Evolutionary conservation across 2,329 filamentous ascomycete genomes (phyloP), one percentile per base, ranked within the genome.

Genomic region (Microcyclosporella mali): DNA sequence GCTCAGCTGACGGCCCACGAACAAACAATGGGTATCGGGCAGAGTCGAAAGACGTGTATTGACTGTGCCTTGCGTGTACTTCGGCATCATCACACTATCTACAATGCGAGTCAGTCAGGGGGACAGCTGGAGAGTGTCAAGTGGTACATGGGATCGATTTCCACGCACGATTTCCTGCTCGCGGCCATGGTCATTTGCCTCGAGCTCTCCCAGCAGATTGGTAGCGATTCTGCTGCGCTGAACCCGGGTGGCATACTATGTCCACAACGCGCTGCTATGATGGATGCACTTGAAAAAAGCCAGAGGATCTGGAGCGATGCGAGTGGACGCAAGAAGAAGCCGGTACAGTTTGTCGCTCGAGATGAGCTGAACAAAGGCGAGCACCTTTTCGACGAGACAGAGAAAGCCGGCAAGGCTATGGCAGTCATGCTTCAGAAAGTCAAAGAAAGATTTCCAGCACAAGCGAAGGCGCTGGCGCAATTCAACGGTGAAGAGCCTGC

Each of bases 181-280:
- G 71, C 69, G 3, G 68, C 69, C 9, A 73, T 70, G 61, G 56
- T 75, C 8, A 54, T 75, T 2, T 74, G 71, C 46, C 59, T 71
- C 6, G 70, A 71, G 41, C 46, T 74, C 1, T 53, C 50, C 6
- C 49, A 56, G 28, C 58, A 63, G 35, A 55, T 62, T 6, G 40
- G 52, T 29, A 44, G 37, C 27, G 36, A 43, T 8, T n/a, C 45
- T 12, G 37, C 45, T 28, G 19, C 46, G 27, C 27, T 46, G 15
- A 35, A 48, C 15, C 47, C 48, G 8, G 35, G 37, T 6, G 47
- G 43, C 1, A 39, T 34, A 10, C 30, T 50, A 7, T 63, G 57
- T 42, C 59, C 54, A 15, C 47, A 46, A 11, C 53, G 56, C 28
- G 39, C 43, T 16, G 50, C 48, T 2, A 57, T 61, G 56, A 60